Base-by-base conservation (phyloP, 75 land plant genomes). In the Adiantum capillusveneris region DNA sequence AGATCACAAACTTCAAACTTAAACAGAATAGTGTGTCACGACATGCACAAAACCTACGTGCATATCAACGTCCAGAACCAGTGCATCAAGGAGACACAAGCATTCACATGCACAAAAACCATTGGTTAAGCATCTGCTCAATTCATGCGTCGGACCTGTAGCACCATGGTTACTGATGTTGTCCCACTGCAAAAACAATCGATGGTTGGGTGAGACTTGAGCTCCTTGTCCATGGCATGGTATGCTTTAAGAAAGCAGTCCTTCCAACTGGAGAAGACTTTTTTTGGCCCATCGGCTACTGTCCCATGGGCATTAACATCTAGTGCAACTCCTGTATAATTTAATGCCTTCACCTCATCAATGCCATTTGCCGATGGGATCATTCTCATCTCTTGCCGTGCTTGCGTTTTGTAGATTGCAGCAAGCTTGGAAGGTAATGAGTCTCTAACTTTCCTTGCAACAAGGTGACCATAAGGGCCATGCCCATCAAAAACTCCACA, bases 111-210 rank as follows among this genome's bases (percentile, higher is more conserved):
- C 49, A 21, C 61, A n/a, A 30, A 36, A n/a, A 20, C 59, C 13
- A 13, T 9, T 39, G 42, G 42, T 9, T 39, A 39, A 39, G 42
- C 13, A 39, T 7, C 42, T 9, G 42, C 42, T 9, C 7, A 13
- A 13, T 39, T 13, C 42, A 9, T n/a, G n/a, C 17, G 55, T 5
- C 14, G 22, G 57, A 88, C 97, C 97, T 92, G 93, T 72, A 86
- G 86, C 12, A 93, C 31, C 56, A 89, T 56, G 1, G 87, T 82
- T 6, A 93, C 98, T n/a, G 98, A 88, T 21, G 98, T 93, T 14
- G 87, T 77, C 13, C 98, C 98, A 64, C 98, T 93, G 62, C 98
- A 93, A 69, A 85, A 88, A 53, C 96, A 85, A 72, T 93, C 98
- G 49, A 89, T 85, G 26, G 74, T 71, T 45, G 82, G 79, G 63